A percentile compares a stretch with the other conserved stretches of the same genome.
Evolutionary conservation across 164 flowering plant species (phyloP).

Genomic region (Cinnamomum micranthum): DNA sequence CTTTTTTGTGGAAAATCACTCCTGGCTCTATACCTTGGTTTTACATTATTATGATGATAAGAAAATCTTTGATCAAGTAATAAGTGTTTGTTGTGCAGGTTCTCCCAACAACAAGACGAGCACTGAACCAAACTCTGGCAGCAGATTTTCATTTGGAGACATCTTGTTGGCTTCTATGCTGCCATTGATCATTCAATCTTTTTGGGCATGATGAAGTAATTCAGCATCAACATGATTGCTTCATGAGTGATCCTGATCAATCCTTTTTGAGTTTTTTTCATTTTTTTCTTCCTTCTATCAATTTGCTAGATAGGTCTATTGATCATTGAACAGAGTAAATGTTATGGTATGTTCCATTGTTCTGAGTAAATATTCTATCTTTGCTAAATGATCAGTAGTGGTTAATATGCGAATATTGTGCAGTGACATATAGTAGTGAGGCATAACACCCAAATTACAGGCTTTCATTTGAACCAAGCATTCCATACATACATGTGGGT

Average conservation of each 20-base stretch:
- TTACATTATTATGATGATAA: too few relatives aligned
- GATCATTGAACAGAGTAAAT: constrained; percentile 1
- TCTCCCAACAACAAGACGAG: constrained; percentile 7
- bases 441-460: neutral
- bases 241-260: neutral
- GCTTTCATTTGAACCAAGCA: neutral
- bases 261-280: neutral
- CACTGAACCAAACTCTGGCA: constrained; percentile 9
- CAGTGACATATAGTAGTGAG: neutral
- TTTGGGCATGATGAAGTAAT: constrained; percentile 3
- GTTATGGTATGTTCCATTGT: neutral
- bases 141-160: neutral
- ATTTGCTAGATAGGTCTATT: neutral
- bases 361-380: too few relatives aligned
- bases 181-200: constrained; percentile 9
- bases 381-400: too few relatives aligned
- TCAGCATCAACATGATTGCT: neutral
- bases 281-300: neutral
- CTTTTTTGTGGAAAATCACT: too few relatives aligned
- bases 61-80: too few relatives aligned
- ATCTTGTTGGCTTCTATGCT: constrained; percentile 2
- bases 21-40: too few relatives aligned
- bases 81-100: neutral
- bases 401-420: too few relatives aligned
- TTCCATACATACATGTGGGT: neutral